Evolutionary conservation across 495 filamentous ascomycete species (phyloP), one percentile per base, ranked within the genome.

Genomic region (Cercophora sp.): DNA sequence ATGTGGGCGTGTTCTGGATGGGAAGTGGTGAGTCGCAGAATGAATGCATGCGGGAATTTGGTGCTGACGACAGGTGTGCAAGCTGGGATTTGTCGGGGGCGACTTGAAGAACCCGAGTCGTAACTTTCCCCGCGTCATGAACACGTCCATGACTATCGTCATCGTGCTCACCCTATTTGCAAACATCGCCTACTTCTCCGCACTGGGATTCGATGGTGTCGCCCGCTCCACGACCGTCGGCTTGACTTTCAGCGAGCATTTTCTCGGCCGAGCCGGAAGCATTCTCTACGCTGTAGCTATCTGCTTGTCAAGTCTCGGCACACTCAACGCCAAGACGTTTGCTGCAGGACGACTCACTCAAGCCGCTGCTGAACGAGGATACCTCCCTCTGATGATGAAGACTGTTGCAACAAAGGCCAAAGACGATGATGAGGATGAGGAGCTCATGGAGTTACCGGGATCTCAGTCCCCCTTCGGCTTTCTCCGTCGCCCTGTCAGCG

Each of bases 1-100:
- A 51, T 51, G 48, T 51, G 48, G 48, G 36, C 48, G 1, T 51
- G 41, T 16, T 51, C 48, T 2, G 48, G 48, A 4, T 51, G 48
- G 48, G 48, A 51, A 5, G 48, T 51, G 48, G 48, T 51, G 15
- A 40, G 48, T 10, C 13, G 10, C 10, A 1, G 19, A 4, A 9
- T 1, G 11, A 8, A 20, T 19, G 0, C 5, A 8, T 39, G 16
- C 6, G 1, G 0, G 2, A 6, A 0, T 19, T n/a, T 6, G 2
- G 41, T n/a, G 15, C 29, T 36, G 9, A 37, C 24, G 4, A 3
- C 10, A 11, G 5, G 13, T 11, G 13, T 8, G 5, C 1, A 22
- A 51, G 48, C 35, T 51, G 8, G 29, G 48, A 10, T 26, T 51
- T n/a, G 48, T 51, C 15, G 48, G 48, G 8, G 48, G 48, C 3